phyloP scores from a whole-genome alignment of 2,329 filamentous ascomycete genomes.

The Mycocentrospora acerina region DNA sequence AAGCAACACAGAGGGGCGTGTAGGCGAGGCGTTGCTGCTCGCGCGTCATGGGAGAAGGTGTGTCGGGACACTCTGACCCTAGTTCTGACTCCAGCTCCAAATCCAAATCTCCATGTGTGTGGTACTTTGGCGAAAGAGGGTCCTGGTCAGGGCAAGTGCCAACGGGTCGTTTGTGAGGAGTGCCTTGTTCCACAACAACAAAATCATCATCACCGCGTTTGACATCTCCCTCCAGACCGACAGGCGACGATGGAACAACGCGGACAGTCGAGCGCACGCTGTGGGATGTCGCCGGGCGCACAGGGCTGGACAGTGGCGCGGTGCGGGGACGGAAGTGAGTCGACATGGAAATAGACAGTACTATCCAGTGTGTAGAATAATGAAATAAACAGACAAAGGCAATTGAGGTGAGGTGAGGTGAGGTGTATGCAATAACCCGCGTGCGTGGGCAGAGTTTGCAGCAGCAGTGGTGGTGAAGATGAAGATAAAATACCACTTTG shows the following conservation, averaged over 20 bases:
- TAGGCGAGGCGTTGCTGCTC: conserved; percentile 18
- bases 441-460: too few species aligned
- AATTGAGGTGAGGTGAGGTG: too few species aligned
- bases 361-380: too few species aligned
- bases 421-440: too few species aligned
- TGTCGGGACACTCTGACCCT: conserved; percentile 23
- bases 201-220: conserved; percentile 2
- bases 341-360: background rate
- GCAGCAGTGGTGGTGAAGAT: too few species aligned
- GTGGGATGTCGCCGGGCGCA: conserved; percentile 19
- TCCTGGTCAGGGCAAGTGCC: conserved; percentile 2
- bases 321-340: conserved; percentile 20
- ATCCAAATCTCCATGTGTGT: too few species aligned
- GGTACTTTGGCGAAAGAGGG: too few species aligned
- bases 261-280: conserved; percentile 29
- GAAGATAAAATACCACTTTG: too few species aligned
- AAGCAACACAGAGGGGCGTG: conserved; percentile 12
- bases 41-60: conserved; percentile 21
- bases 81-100: too few species aligned
- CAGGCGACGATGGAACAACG: conserved; percentile 29
- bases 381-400: too few species aligned
- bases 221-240: conserved; percentile 11
- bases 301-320: conserved; percentile 10
- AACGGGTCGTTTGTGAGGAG: conserved; percentile 3
- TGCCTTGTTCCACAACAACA: conserved; percentile 4